A percentile compares a stretch with the other conserved stretches of the same genome.
Conservation (phyloP, 139 green algal species). For the Asterochloris erici region DNA sequence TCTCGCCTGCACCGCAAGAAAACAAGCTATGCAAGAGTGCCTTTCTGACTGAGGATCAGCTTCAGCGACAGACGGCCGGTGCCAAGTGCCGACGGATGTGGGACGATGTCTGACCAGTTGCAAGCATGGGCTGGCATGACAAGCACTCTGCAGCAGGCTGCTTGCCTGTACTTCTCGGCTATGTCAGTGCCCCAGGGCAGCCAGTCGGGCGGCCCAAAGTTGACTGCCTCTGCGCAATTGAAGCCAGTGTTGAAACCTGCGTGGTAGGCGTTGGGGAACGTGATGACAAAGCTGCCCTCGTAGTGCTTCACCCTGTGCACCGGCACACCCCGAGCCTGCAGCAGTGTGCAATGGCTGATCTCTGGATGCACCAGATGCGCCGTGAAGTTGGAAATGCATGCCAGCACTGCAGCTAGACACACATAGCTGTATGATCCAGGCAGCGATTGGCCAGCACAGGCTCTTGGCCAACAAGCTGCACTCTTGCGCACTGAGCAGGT, state of each 20-base stretch:
- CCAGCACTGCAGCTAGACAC: not conserved
- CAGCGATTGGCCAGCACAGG: not conserved
- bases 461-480: not conserved
- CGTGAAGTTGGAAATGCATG: not conserved
- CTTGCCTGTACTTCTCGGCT: slow-evolving; percentile 53
- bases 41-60: not conserved
- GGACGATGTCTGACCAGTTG: too few relatives aligned
- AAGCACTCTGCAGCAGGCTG: too few relatives aligned
- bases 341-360: not conserved
- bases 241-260: slow-evolving; percentile 79
- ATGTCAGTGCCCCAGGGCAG: slow-evolving; percentile 67
- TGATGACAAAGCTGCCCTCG: slow-evolving; percentile 84
- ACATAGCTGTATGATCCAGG: not conserved
- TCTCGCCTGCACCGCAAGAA: slow-evolving; percentile 23
- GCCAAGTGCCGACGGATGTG: not conserved
- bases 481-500: not conserved
- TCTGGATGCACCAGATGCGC: not conserved
- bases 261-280: slow-evolving; percentile 88
- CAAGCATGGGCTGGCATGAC: too few relatives aligned
- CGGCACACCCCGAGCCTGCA: slow-evolving; percentile 65
- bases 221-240: slow-evolving; percentile 85
- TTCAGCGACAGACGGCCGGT: not conserved
- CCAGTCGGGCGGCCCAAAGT: slow-evolving; percentile 91
- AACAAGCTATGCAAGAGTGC: not conserved
- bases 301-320: slow-evolving; percentile 77